phyloP scores from a whole-genome alignment of 2,329 filamentous ascomycete species.

The Didymella arachidicola region DNA sequence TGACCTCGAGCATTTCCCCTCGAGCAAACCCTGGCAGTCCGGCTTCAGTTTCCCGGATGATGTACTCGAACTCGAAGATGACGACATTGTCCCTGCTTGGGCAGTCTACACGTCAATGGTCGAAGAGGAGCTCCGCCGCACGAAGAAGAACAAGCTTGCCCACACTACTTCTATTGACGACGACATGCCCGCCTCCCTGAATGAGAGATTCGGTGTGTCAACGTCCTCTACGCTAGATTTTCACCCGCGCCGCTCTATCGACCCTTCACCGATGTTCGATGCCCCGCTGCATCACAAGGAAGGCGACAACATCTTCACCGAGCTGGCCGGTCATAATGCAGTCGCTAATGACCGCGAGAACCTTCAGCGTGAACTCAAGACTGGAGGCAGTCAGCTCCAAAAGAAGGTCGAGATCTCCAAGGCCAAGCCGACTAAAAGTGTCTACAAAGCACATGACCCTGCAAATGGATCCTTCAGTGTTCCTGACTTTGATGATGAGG shows the following conservation, averaged over 20 bases:
- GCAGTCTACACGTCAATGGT: slow-evolving; percentile 40
- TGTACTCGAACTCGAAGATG: slow-evolving; percentile 36
- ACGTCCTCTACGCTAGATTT: slow-evolving; percentile 36
- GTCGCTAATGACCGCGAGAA: slow-evolving; percentile 28
- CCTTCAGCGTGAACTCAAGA: slow-evolving; percentile 19
- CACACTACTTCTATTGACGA: slow-evolving; percentile 23
- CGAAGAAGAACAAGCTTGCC: slow-evolving; percentile 35
- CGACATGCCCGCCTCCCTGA: slow-evolving; percentile 32
- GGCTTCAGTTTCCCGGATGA: slow-evolving; percentile 43
- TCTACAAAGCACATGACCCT: slow-evolving; percentile 19
- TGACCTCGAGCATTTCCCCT: slow-evolving; percentile 40
- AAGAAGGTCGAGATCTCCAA: slow-evolving; percentile 29
- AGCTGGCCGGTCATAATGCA: slow-evolving; percentile 30
- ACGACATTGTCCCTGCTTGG: slow-evolving; percentile 42
- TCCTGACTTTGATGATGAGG: slow-evolving; percentile 27
- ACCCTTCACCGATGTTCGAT: slow-evolving; percentile 46
- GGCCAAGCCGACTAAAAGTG: slow-evolving; percentile 27
- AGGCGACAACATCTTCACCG: slow-evolving; percentile 42
- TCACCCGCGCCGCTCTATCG: slow-evolving; percentile 40
- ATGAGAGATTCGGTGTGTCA: slow-evolving; percentile 30
- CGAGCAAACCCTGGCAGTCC: slow-evolving; percentile 43
- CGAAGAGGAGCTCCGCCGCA: slow-evolving; percentile 32
- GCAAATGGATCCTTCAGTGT: slow-evolving; percentile 24
- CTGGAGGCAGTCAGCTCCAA: not conserved
- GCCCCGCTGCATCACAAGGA: slow-evolving; percentile 25